A percentile compares a stretch with the other conserved stretches of the same genome.
Conservation (phyloP, 495 filamentous ascomycete species). For the Extremus antarcticus region DNA sequence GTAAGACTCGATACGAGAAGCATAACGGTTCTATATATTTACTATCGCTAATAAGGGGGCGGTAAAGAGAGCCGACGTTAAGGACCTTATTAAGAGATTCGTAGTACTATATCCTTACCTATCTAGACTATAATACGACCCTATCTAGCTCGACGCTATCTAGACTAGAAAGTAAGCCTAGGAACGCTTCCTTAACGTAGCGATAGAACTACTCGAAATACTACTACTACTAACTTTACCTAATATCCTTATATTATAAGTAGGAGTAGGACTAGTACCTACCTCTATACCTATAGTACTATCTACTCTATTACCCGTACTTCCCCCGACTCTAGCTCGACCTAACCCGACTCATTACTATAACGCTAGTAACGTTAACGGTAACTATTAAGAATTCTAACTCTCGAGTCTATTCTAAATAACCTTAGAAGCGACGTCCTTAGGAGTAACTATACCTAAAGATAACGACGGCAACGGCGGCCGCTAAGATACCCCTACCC, state of each 20-base stretch:
- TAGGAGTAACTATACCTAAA: not conserved
- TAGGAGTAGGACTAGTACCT: not conserved
- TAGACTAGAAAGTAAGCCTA: not conserved
- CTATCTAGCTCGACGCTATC: not conserved
- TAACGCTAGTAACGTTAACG: too few relatives aligned
- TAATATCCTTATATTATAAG: not conserved
- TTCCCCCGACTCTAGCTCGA: not conserved
- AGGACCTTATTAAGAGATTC: not conserved
- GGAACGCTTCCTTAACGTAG: not conserved
- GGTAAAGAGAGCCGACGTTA: not conserved
- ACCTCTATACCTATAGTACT: not conserved
- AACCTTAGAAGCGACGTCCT: too few relatives aligned
- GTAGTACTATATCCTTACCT: not conserved
- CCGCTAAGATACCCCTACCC: too few relatives aligned
- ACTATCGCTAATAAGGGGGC: not conserved
- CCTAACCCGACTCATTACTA: too few relatives aligned
- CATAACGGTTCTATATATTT: not conserved
- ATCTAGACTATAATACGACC: not conserved
- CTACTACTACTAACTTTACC: not conserved
- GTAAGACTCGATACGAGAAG: not conserved
- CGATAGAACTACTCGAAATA: not conserved
- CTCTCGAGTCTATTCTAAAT: too few relatives aligned
- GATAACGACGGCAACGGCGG: too few relatives aligned
- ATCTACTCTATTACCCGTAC: not conserved
- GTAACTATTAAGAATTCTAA: too few relatives aligned